Percentiles rank a stretch among this genome's conserved stretches.
These are phyloP conservation scores for Zygotorulaspora mrakii DNA, from an alignment of 1,139 yeast species.

Conservation along the genomic window DNA sequence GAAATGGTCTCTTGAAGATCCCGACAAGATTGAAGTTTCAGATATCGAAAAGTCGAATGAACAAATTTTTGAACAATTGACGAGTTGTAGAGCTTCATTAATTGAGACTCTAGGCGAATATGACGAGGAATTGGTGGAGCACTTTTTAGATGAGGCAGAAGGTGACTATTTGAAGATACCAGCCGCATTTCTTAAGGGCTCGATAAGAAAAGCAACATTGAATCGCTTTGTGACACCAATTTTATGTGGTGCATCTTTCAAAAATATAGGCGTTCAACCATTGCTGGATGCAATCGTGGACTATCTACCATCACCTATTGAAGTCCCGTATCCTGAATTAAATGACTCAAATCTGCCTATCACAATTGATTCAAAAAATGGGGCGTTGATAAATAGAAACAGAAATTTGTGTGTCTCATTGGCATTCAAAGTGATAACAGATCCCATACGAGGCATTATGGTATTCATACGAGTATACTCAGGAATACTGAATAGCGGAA, in stretches of 20 bases:
- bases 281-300: slow-evolving; percentile 75
- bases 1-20: slow-evolving; percentile 51
- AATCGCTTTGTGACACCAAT: slow-evolving; percentile 65
- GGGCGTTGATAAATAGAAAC: slow-evolving; percentile 53
- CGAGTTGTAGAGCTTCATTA: slow-evolving; percentile 64
- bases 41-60: slow-evolving; percentile 27
- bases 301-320: slow-evolving; percentile 80
- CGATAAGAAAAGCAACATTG: slow-evolving; percentile 64
- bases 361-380: slow-evolving; percentile 42
- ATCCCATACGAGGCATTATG: slow-evolving; percentile 78
- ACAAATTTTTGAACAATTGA: slow-evolving; percentile 47
- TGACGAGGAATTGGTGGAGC: slow-evolving; percentile 73
- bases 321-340: slow-evolving; percentile 56
- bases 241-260: slow-evolving; percentile 88
- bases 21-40: slow-evolving; percentile 38
- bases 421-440: slow-evolving; percentile 88
- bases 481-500: slow-evolving; percentile 63
- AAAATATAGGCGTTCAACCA: slow-evolving; percentile 93
- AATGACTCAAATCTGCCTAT: slow-evolving; percentile 38
- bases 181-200: slow-evolving; percentile 45
- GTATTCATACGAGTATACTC: slow-evolving; percentile 85
- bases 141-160: slow-evolving; percentile 66
- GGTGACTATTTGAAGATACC: slow-evolving; percentile 64
- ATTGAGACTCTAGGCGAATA: slow-evolving; percentile 80
- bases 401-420: slow-evolving; percentile 67